Evolutionary conservation across 2,329 filamentous ascomycete species (phyloP).

Genomic region (Penicillium psychrosexuale): DNA sequence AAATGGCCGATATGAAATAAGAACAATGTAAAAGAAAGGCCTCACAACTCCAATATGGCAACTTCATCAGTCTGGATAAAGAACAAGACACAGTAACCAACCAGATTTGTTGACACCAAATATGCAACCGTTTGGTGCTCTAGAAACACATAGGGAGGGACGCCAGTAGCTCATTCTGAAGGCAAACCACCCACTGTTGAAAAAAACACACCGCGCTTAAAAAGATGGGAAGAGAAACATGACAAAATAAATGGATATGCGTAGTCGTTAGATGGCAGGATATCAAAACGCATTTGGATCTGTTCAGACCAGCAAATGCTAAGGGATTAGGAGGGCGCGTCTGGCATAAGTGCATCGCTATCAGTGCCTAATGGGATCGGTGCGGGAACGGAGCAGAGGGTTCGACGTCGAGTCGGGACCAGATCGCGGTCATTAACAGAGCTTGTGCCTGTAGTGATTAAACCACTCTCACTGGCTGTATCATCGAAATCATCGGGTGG

Average conservation of each 20-base stretch:
- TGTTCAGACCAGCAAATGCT: conserved; percentile 12
- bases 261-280: conserved; percentile 19
- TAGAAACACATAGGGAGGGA: conserved; percentile 11
- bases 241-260: conserved; percentile 16
- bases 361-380: conserved; percentile 26
- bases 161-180: conserved; percentile 15
- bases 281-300: conserved; percentile 4
- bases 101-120: conserved; percentile 17
- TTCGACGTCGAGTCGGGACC: conserved; percentile 19
- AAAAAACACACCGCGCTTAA: conserved; percentile 9
- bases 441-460: conserved; percentile 32
- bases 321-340: conserved; percentile 26
- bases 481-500: conserved; percentile 48
- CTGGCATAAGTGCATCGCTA: conserved; percentile 35
- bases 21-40: conserved; percentile 2
- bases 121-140: conserved; percentile 21
- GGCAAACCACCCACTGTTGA: conserved; percentile 11
- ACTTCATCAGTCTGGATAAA: neutral
- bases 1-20: conserved; percentile 12
- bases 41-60: conserved; percentile 1
- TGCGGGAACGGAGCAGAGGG: conserved; percentile 34
- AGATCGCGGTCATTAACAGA: conserved; percentile 19
- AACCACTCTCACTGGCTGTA: conserved; percentile 32
- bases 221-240: conserved; percentile 10
- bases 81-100: neutral